phyloP scores from a whole-genome alignment of 2,329 filamentous ascomycete genomes.

The Colletotrichum spaethianum region DNA sequence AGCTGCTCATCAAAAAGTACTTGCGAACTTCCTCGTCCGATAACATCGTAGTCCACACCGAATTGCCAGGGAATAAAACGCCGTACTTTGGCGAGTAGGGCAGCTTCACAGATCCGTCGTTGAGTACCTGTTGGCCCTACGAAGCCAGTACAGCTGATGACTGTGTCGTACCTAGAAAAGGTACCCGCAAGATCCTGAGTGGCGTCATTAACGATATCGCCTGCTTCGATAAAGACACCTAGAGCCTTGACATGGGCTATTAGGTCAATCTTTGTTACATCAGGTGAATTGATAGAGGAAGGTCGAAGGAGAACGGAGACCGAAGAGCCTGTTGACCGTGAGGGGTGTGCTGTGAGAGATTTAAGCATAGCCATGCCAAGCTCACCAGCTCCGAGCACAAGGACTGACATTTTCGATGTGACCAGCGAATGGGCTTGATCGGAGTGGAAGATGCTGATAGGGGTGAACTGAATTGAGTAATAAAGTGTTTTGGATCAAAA shows the following conservation, averaged over 20 bases:
- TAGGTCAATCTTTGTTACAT: slow-evolving; percentile 53
- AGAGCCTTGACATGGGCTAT: slow-evolving; percentile 53
- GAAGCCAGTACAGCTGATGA: slow-evolving; percentile 76
- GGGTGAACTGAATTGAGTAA: not conserved
- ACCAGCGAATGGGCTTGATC: not conserved
- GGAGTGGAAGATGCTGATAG: not conserved
- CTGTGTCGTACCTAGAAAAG: slow-evolving; percentile 63
- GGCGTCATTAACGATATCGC: slow-evolving; percentile 59
- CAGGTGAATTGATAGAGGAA: slow-evolving; percentile 57
- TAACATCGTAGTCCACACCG: slow-evolving; percentile 78
- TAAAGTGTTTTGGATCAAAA: not conserved
- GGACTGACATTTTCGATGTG: slow-evolving; percentile 53
- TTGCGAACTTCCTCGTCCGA: slow-evolving; percentile 72
- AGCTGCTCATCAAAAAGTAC: slow-evolving; percentile 79
- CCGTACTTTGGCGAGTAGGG: slow-evolving; percentile 62
- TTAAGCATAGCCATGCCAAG: slow-evolving; percentile 71
- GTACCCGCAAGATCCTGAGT: slow-evolving; percentile 55
- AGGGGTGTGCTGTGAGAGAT: slow-evolving; percentile 63
- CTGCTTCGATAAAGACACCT: slow-evolving; percentile 58
- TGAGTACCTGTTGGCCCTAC: slow-evolving; percentile 68
- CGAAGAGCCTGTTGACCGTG: slow-evolving; percentile 49
- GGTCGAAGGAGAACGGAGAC: slow-evolving; percentile 70
- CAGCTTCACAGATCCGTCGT: slow-evolving; percentile 69
- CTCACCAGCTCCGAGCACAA: slow-evolving; percentile 78
- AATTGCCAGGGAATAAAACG: slow-evolving; percentile 82